Conservation (phyloP, 2,329 filamentous ascomycete genomes). For the Hysterium pulicare region DNA sequence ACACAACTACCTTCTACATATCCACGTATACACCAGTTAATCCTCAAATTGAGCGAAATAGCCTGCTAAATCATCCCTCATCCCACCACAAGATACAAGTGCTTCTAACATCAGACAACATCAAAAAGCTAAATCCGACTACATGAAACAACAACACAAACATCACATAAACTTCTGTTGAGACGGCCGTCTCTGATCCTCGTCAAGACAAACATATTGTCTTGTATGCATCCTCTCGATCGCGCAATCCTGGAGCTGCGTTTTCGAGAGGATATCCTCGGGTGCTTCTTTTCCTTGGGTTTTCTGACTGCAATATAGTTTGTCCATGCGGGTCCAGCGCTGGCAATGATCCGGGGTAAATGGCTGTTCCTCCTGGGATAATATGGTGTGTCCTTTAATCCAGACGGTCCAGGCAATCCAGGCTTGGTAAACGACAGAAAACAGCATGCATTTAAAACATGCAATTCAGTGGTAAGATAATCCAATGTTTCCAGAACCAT, state of each 20-base stretch:
- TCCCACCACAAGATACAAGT: too few species aligned
- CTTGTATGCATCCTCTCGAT: not conserved
- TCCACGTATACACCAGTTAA: too few species aligned
- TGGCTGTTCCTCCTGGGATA: not conserved
- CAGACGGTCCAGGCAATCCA: constrained; percentile 1
- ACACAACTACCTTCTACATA: too few species aligned
- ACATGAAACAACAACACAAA: too few species aligned
- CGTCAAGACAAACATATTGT: not conserved
- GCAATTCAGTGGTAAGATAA: not conserved
- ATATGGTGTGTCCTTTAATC: not conserved
- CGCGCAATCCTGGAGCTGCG: not conserved
- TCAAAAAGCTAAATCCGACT: too few species aligned
- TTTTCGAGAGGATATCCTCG: not conserved
- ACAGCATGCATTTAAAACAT: constrained; percentile 2
- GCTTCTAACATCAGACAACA: too few species aligned
- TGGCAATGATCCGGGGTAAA: not conserved
- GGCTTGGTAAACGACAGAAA: constrained; percentile 1
- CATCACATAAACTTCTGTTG: not conserved
- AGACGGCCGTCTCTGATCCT: not conserved
- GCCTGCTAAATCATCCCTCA: too few species aligned
- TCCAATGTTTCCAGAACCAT: not conserved
- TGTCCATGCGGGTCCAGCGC: not conserved
- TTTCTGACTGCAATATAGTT: not conserved
- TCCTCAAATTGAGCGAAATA: too few species aligned
- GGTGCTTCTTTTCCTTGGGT: not conserved